A percentile compares a stretch with the other conserved stretches of the same genome.
Conservation (phyloP, 345 rosid species). For the Eucalyptus curtisii region DNA sequence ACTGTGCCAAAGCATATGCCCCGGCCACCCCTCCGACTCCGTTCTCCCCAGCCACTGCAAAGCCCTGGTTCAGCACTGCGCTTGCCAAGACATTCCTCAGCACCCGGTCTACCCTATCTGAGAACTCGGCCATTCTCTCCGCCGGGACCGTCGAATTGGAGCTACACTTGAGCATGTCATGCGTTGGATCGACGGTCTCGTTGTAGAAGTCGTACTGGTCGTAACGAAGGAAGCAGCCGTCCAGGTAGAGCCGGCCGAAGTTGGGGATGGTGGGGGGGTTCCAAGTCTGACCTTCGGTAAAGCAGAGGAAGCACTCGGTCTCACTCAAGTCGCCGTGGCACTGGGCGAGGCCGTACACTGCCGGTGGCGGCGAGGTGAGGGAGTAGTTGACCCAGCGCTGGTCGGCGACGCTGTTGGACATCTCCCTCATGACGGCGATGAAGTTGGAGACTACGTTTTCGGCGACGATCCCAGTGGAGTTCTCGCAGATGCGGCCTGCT, state of each 20-base stretch:
- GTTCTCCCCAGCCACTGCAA: slow-evolving; percentile 12
- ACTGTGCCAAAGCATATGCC: slow-evolving; percentile 58
- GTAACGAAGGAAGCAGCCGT: slow-evolving; percentile 57
- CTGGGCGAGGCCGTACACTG: slow-evolving; percentile 21
- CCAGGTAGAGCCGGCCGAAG: slow-evolving; percentile 45
- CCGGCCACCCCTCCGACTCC: slow-evolving; percentile 4
- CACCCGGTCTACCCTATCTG: slow-evolving; percentile 10
- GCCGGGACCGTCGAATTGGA: background rate
- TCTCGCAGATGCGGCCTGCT: background rate
- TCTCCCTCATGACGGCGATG: slow-evolving; percentile 1
- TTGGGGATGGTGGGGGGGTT: slow-evolving; percentile 15
- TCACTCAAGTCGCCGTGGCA: slow-evolving; percentile 32
- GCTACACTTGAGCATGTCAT: slow-evolving; percentile 16
- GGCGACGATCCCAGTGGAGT: background rate
- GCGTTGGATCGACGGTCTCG: slow-evolving; percentile 19
- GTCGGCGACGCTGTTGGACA: background rate
- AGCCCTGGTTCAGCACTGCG: slow-evolving; percentile 29
- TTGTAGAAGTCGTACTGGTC: slow-evolving; percentile 32
- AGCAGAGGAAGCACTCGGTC: slow-evolving; percentile 31
- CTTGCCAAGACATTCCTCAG: slow-evolving; percentile 18
- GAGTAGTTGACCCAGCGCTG: background rate
- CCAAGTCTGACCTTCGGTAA: slow-evolving; percentile 6
- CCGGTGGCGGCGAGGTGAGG: slow-evolving; percentile 1
- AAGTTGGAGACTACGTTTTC: background rate
- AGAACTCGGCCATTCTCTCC: background rate